These are phyloP conservation scores for Boletales sp. DNA, from an alignment of 768 basidiomycete genomes.

Conservation along the genomic window DNA sequence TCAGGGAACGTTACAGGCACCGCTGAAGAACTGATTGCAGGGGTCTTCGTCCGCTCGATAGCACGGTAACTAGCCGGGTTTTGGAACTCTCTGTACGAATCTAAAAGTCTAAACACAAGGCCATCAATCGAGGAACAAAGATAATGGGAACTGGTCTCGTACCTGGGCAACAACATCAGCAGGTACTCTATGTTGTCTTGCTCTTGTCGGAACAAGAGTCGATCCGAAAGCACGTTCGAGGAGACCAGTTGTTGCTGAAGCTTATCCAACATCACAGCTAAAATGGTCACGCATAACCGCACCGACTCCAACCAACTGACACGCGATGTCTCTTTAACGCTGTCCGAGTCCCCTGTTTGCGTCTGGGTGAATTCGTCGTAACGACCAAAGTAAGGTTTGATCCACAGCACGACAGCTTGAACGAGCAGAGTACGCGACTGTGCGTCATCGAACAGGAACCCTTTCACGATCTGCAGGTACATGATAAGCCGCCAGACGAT, in stretches of 20 bases:
- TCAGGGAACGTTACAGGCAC: conserved; percentile 87
- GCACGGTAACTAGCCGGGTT: conserved; percentile 60
- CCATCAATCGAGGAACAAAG: conserved; percentile 1
- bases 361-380: conserved; percentile 79
- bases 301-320: conserved; percentile 88
- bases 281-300: conserved; percentile 84
- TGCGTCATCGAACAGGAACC: conserved; percentile 81
- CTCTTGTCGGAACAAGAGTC: conserved; percentile 65
- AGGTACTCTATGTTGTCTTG: conserved; percentile 91
- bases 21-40: conserved; percentile 51
- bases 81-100: conserved; percentile 84
- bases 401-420: conserved; percentile 88
- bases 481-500: conserved; percentile 92
- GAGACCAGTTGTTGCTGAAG: conserved; percentile 76
- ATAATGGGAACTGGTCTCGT: conserved; percentile 16
- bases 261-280: conserved; percentile 88
- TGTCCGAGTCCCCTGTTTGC: conserved; percentile 63
- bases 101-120: conserved; percentile 56
- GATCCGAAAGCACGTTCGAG: conserved; percentile 59
- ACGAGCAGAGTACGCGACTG: conserved; percentile 76
- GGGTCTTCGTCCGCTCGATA: conserved; percentile 63
- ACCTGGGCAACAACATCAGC: conserved; percentile 81
- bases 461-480: conserved; percentile 88
- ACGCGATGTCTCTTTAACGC: conserved; percentile 65
- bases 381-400: conserved; percentile 90